A percentile compares a stretch with the other conserved stretches of the same genome.
Evolutionary conservation across 805 yeast genomes (phyloP).

Genomic region (Saccharomycopsis sp.): DNA sequence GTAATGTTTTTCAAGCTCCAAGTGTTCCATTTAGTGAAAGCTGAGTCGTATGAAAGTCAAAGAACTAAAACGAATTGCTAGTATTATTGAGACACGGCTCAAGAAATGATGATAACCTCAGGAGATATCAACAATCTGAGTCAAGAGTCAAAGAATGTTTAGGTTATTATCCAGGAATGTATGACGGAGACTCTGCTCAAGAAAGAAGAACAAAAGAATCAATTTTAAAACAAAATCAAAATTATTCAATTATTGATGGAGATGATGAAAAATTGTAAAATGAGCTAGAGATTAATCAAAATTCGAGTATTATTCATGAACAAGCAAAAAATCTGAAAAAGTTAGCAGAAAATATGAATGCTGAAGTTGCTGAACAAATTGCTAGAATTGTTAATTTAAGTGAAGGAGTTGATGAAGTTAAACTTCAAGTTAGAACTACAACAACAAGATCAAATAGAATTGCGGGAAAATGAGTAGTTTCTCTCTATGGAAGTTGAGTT

Average conservation of each 20-base stretch:
- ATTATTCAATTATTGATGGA: constrained; percentile 67
- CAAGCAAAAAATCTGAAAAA: constrained; percentile 62
- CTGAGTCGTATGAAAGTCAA: constrained; percentile 58
- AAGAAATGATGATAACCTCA: constrained; percentile 50
- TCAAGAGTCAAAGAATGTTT: constrained; percentile 58
- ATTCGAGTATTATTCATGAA: constrained; percentile 66
- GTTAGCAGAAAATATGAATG: constrained; percentile 62
- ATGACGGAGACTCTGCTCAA: constrained; percentile 19
- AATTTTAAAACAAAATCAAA: constrained; percentile 40
- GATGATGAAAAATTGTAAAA: constrained; percentile 90
- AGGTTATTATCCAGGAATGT: constrained; percentile 29
- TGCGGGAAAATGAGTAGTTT: not conserved
- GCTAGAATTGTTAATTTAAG: constrained; percentile 80
- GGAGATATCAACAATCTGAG: constrained; percentile 51
- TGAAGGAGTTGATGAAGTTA: constrained; percentile 68
- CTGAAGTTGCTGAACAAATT: constrained; percentile 74
- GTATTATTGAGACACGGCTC: constrained; percentile 52
- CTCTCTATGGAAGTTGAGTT: too few relatives aligned
- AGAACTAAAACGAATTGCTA: constrained; percentile 57
- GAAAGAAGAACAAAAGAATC: constrained; percentile 28
- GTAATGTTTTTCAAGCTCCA: constrained; percentile 16
- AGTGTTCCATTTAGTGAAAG: constrained; percentile 81
- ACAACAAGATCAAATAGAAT: constrained; percentile 8
- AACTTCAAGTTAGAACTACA: too few relatives aligned
- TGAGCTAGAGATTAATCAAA: constrained; percentile 79